Evolutionary conservation across 148 eudicot species (phyloP), one percentile per base, ranked within the genome.

Genomic region (Cornus controversa): DNA sequence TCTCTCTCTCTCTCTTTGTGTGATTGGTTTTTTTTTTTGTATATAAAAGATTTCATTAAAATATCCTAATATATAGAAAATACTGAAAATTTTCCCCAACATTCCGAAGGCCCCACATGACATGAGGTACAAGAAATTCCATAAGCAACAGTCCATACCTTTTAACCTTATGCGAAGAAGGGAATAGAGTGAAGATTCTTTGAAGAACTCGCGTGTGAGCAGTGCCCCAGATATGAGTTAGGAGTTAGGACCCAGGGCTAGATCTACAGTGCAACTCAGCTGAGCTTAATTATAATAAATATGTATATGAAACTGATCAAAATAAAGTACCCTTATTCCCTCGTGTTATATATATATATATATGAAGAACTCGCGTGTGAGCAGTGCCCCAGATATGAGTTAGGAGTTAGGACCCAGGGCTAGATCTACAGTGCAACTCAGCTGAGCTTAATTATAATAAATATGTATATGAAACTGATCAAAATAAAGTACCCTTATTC

Each of bases 161-260:
- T 47, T 23, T 71, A 23, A 71, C 74, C 27, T 6, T 24, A 53
- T 50, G 63, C 8, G 36, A 27, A 71, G 36, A 27, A 71, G 29
- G 58, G 34, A 50, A 71, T 71, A 26, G 63, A 71, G 22, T 47
- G 62, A 71, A 71, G 74, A 71, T 71, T 71, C 74, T 45, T 50
- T 26, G 74, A n/a, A n/a, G n/a, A n/a, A n/a, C n/a, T n/a, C n/a
- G n/a, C n/a, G n/a, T n/a, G n/a, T n/a, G n/a, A n/a, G n/a, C n/a
- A n/a, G n/a, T n/a, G n/a, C n/a, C n/a, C n/a, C n/a, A n/a, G n/a
- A n/a, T n/a, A n/a, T n/a, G n/a, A n/a, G n/a, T n/a, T n/a, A n/a
- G n/a, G n/a, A n/a, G 34, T 31, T 31, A 2, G 34, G 34, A 36
- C 53, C 63, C 37, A 2, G 63, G 10, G 64, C 57, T 16, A 5